These are phyloP conservation scores for Cenchrus americanus DNA, from an alignment of 176 grass and related monocot species.

Conservation along the genomic window DNA sequence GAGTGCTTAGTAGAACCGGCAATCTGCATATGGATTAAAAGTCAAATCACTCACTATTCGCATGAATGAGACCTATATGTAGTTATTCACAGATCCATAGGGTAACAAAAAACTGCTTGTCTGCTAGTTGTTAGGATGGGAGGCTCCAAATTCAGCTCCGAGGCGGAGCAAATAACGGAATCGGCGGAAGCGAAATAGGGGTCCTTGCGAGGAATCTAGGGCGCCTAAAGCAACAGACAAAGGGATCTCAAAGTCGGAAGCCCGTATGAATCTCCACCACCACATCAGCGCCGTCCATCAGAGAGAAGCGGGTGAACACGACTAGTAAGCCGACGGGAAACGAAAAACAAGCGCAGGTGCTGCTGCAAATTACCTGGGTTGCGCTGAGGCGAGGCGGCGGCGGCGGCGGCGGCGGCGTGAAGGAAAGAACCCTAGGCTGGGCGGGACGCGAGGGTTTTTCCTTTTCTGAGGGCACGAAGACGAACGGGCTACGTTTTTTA, in stretches of 20 bases:
- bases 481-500: not conserved
- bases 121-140: not conserved
- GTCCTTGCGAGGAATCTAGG: not conserved
- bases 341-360: not conserved
- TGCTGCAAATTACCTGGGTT: conserved; percentile 19
- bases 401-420: conserved; percentile 13
- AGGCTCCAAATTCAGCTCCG: not conserved
- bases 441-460: not conserved
- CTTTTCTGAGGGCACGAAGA: not conserved
- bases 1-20: not conserved
- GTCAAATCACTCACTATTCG: not conserved
- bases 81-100: not conserved
- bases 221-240: not conserved
- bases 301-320: not conserved
- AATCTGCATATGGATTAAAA: conserved; percentile 9
- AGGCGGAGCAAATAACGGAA: not conserved
- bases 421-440: conserved; percentile 38
- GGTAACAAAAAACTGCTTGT: not conserved
- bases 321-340: not conserved
- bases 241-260: not conserved
- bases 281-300: not conserved
- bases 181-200: not conserved
- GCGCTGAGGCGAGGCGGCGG: not conserved
- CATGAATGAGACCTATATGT: not conserved
- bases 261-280: not conserved